Conservation (phyloP, 306 rosid species). For the Hylodesmum podocarpum region DNA sequence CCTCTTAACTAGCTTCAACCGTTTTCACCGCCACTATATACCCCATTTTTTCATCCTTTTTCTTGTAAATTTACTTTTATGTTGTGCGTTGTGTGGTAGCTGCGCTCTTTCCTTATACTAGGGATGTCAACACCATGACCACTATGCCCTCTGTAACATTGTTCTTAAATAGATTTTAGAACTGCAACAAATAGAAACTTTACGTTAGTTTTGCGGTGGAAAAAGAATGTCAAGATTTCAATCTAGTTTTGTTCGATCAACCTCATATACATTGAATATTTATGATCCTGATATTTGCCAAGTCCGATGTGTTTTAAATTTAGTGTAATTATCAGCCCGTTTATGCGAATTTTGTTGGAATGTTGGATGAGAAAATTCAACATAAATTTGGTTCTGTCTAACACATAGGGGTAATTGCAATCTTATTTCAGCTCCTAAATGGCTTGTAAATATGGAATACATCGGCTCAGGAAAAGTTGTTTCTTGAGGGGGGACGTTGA, state of each 20-base stretch:
- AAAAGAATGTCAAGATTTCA: not conserved
- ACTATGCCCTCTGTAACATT: constrained; percentile 32
- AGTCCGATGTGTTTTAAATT: not conserved
- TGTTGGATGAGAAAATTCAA: not conserved
- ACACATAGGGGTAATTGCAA: no score
- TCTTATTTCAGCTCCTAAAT: not conserved
- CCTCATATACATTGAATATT: not conserved
- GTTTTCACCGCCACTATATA: not conserved
- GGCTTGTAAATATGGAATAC: not conserved
- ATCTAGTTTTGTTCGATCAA: constrained; percentile 12
- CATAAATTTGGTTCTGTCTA: not conserved
- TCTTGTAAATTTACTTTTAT: constrained; percentile 31
- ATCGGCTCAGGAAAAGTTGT: constrained; percentile 2
- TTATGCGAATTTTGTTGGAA: not conserved
- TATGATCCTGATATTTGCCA: not conserved
- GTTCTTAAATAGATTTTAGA: constrained; percentile 6
- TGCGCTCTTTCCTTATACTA: constrained; percentile 15
- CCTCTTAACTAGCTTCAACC: constrained; percentile 29
- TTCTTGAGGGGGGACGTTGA: not conserved
- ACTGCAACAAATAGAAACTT: constrained; percentile 22
- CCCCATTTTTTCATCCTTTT: constrained; percentile 9
- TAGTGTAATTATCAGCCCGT: not conserved
- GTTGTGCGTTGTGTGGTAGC: constrained; percentile 10
- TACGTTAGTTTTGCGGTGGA: constrained; percentile 26
- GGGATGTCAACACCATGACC: constrained; percentile 22